phyloP scores from a whole-genome alignment of 78 protist genomes.

The Dictyostelium brefeldianum region DNA sequence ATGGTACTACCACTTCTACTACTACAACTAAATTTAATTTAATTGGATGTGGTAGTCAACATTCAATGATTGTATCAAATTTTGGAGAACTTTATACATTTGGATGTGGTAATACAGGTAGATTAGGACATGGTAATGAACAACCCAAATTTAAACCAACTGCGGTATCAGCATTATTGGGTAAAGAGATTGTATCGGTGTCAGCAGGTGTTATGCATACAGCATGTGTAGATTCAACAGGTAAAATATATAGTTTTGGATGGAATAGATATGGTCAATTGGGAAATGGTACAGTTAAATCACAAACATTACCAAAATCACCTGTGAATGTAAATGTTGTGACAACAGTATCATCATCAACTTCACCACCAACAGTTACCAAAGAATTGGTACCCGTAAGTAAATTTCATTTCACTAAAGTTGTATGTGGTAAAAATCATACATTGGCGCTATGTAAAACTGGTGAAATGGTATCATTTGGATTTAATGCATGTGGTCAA shows the following conservation, averaged over 20 bases:
- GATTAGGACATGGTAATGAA: conserved; percentile 63
- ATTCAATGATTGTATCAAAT: conserved; percentile 63
- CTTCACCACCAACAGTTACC: neutral
- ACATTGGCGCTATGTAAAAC: conserved; percentile 32
- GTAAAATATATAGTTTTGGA: conserved; percentile 61
- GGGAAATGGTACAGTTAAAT: conserved; percentile 41
- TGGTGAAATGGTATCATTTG: conserved; percentile 65
- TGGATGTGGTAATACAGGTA: conserved; percentile 79
- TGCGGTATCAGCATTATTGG: conserved; percentile 8
- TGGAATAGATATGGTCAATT: conserved; percentile 87
- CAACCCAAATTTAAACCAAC: conserved; percentile 46
- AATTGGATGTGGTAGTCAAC: conserved; percentile 71
- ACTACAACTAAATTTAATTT: neutral
- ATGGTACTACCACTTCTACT: too few relatives aligned
- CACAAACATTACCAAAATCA: conserved; percentile 12
- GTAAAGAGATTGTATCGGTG: conserved; percentile 25
- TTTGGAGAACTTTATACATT: conserved; percentile 70
- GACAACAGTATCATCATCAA: neutral
- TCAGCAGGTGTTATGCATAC: conserved; percentile 68
- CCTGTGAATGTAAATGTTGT: neutral
- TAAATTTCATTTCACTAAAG: conserved; percentile 10
- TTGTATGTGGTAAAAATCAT: conserved; percentile 77
- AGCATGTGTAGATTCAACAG: conserved; percentile 22
- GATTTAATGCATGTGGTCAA: conserved; percentile 85
- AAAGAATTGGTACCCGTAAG: neutral